Evolutionary conservation across 2,329 filamentous ascomycete species (phyloP), one percentile per base, ranked within the genome.

Genomic region (Colletotrichum musicola): DNA sequence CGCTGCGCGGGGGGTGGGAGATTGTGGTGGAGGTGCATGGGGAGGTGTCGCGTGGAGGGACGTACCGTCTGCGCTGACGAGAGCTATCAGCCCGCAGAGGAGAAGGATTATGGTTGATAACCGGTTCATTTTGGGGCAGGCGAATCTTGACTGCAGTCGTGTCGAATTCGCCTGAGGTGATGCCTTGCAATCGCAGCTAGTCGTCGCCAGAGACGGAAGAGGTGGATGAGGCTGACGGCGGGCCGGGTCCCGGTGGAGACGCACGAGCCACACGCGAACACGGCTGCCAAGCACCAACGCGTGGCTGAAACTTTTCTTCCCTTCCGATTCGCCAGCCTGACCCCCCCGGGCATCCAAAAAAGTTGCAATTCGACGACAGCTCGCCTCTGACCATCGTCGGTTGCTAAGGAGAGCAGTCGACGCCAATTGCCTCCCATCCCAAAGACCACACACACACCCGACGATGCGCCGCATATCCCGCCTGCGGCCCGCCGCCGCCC

Each of bases 401-500:
- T 42, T 51, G n/a, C 46, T 4, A 18, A 50, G 49, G n/a, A 62
- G 18, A 55, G 25, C 38, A 14, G 20, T 40, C 55, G 30, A 9
- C 20, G 38, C 40, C 30, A 16, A 22, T 46, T 13, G 62, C 22
- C 27, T 12, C 35, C 50, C 22, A 25, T 25, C 22, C 22, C 22
- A 25, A 25, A 25, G 3, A 46, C 38, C 61, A 44, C 35, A 27
- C 30, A 50, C 22, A 25, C 22, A 5, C 47, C 22, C 4, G 57
- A 77, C 70, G 72, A 84, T 85, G 81, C 76, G 82, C 67, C 81
- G 82, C 76, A 78, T 84, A 81, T 74, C 80, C 65, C 76, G 79
- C 71, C 72, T 79, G 71, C 75, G 77, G 74, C 75, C 82, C 4
- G 73, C 71, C 74, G 71, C 72, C 80, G 62, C 75, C 72, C 22